These are phyloP conservation scores for Leccinum cinnamomeum DNA, from an alignment of 1,284 basidiomycete species.

Conservation along the genomic window DNA sequence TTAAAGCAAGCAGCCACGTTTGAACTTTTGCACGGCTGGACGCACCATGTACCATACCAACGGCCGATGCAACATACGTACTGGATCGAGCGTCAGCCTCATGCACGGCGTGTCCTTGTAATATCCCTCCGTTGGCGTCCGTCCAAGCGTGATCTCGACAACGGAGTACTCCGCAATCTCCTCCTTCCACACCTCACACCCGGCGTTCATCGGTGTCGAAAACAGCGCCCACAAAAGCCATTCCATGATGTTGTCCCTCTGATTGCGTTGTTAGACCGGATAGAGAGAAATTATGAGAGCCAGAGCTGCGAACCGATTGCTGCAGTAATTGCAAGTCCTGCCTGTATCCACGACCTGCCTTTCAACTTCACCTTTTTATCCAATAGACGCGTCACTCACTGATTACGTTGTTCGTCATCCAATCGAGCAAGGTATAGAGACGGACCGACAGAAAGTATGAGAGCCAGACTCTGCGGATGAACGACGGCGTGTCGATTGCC, in stretches of 20 bases:
- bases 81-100: slow-evolving; percentile 56
- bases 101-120: slow-evolving; percentile 44
- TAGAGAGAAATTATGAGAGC: too few species aligned
- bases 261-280: too few species aligned
- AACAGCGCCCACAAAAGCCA: slow-evolving; percentile 69
- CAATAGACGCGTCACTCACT: too few species aligned
- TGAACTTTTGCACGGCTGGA: slow-evolving; percentile 8
- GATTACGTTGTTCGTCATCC: too few species aligned
- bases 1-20: neutral
- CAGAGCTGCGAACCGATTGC: too few species aligned
- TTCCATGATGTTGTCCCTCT: slow-evolving; percentile 50
- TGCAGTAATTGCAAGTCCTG: too few species aligned
- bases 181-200: slow-evolving; percentile 44
- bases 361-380: too few species aligned
- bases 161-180: slow-evolving; percentile 46
- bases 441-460: too few species aligned
- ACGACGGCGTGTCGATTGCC: too few species aligned
- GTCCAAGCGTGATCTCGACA: slow-evolving; percentile 41
- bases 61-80: slow-evolving; percentile 53
- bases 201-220: slow-evolving; percentile 33
- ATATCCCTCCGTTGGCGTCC: slow-evolving; percentile 41
- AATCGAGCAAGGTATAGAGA: too few species aligned
- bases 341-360: too few species aligned
- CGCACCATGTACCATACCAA: slow-evolving; percentile 62
- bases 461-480: too few species aligned